These are phyloP conservation scores for Ampelomyces quisqualis DNA, from an alignment of 2,329 filamentous ascomycete species.

Conservation along the genomic window DNA sequence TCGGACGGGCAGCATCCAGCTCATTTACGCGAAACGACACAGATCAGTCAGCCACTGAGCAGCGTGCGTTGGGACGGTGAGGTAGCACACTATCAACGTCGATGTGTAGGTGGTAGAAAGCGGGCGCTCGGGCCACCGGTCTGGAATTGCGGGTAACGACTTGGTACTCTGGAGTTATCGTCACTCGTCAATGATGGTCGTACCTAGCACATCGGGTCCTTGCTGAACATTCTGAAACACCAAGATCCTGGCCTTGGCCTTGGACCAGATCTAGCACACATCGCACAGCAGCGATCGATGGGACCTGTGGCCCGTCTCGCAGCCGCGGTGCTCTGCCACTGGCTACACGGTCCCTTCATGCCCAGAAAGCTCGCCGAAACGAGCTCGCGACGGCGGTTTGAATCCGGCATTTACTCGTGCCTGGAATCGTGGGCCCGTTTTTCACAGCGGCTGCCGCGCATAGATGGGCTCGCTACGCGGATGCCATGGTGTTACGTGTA, in stretches of 20 bases:
- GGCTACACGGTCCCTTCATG: slow-evolving; percentile 5
- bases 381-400: no score
- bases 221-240: slow-evolving; percentile 17
- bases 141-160: not conserved
- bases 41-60: slow-evolving; percentile 18
- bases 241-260: not conserved
- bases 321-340: slow-evolving; percentile 14
- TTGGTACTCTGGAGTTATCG: slow-evolving; percentile 7
- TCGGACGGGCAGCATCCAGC: slow-evolving; percentile 24
- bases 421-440: slow-evolving; percentile 15
- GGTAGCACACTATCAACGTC: slow-evolving; percentile 15
- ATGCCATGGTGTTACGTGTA: slow-evolving; percentile 13
- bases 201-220: slow-evolving; percentile 11
- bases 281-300: slow-evolving; percentile 12
- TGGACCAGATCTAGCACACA: slow-evolving; percentile 18
- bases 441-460: slow-evolving; percentile 11
- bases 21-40: slow-evolving; percentile 32
- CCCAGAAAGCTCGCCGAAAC: slow-evolving; percentile 9
- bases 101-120: slow-evolving; percentile 16
- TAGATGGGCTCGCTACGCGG: slow-evolving; percentile 22
- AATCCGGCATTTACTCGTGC: no score
- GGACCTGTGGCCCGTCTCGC: slow-evolving; percentile 7
- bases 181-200: slow-evolving; percentile 14
- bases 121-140: slow-evolving; percentile 11
- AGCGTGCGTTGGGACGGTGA: slow-evolving; percentile 17